Conservation (phyloP, 306 rosid species). For the Aeschynomene evenia region DNA sequence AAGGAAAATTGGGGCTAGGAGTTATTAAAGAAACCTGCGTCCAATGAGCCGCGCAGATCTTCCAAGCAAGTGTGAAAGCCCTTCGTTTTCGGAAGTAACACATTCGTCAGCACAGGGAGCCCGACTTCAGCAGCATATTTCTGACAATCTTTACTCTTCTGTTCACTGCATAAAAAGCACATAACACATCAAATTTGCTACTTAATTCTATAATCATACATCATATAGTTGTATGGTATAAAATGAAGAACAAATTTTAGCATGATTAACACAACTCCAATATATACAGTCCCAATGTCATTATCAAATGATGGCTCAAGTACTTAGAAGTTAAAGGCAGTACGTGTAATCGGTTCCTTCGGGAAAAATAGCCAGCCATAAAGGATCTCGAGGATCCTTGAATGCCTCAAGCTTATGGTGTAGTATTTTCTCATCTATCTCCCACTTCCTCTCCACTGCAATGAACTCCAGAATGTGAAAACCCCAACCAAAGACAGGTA, state of each 20-base stretch:
- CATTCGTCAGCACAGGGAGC: slow-evolving; percentile 71
- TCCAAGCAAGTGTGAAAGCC: slow-evolving; percentile 89
- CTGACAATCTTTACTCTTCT: slow-evolving; percentile 66
- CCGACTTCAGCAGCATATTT: slow-evolving; percentile 72
- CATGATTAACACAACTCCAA: slow-evolving; percentile 19
- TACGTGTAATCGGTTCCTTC: slow-evolving; percentile 98
- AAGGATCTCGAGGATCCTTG: slow-evolving; percentile 62
- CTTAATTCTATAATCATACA: background rate
- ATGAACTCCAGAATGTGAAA: slow-evolving; percentile 90
- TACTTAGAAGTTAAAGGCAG: slow-evolving; percentile 27
- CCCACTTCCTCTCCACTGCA: slow-evolving; percentile 95
- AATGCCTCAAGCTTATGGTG: slow-evolving; percentile 57
- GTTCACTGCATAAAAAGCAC: slow-evolving; percentile 54
- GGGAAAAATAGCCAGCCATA: slow-evolving; percentile 92
- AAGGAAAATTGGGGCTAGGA: background rate
- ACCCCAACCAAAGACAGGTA: slow-evolving; percentile 96
- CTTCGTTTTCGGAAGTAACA: slow-evolving; percentile 83
- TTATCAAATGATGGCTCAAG: slow-evolving; percentile 10
- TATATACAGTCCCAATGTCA: background rate
- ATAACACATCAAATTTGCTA: background rate
- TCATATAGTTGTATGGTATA: background rate
- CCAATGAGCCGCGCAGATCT: slow-evolving; percentile 64
- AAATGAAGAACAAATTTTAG: slow-evolving; percentile 7
- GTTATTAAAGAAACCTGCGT: slow-evolving; percentile 66
- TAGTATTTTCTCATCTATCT: slow-evolving; percentile 65